These are phyloP conservation scores for Thelephora ganbajun DNA, from an alignment of 768 basidiomycete species.

Conservation along the genomic window DNA sequence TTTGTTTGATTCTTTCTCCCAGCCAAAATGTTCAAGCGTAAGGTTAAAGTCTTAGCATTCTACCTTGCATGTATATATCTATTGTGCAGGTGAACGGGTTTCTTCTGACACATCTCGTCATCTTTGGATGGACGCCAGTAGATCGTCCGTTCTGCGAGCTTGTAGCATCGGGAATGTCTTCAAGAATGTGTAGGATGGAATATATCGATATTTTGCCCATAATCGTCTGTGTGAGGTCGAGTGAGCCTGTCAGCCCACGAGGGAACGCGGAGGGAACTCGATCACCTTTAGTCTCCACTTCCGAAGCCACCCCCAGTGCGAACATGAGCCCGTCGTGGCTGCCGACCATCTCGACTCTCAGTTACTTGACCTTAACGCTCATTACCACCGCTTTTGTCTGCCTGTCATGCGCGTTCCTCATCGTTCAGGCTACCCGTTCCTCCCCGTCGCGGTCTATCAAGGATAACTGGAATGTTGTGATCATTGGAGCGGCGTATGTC, in stretches of 20 bases:
- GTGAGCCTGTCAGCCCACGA: too few relatives aligned
- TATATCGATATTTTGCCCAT: too few relatives aligned
- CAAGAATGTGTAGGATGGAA: too few relatives aligned
- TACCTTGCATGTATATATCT: not conserved
- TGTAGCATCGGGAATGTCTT: too few relatives aligned
- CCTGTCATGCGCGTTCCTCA: conserved; percentile 48
- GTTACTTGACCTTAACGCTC: conserved; percentile 28
- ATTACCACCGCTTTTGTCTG: conserved; percentile 28
- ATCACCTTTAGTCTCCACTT: too few relatives aligned
- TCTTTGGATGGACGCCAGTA: too few relatives aligned
- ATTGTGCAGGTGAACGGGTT: not conserved
- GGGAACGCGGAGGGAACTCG: too few relatives aligned
- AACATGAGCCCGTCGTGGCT: conserved; percentile 12
- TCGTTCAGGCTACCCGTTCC: conserved; percentile 62
- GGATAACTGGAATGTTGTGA: conserved; percentile 52
- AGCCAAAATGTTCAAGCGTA: conserved; percentile 20
- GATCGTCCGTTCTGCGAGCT: too few relatives aligned
- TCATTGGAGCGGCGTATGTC: conserved; percentile 59
- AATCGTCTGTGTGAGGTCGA: too few relatives aligned
- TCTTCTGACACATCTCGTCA: too few relatives aligned
- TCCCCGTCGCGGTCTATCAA: conserved; percentile 38
- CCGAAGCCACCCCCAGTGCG: not conserved
- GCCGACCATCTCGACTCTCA: conserved; percentile 37
- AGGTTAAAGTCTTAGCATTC: not conserved
- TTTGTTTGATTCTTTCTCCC: not conserved